Base-by-base conservation (phyloP, 768 basidiomycete species). In the Leccinellum albellum region DNA sequence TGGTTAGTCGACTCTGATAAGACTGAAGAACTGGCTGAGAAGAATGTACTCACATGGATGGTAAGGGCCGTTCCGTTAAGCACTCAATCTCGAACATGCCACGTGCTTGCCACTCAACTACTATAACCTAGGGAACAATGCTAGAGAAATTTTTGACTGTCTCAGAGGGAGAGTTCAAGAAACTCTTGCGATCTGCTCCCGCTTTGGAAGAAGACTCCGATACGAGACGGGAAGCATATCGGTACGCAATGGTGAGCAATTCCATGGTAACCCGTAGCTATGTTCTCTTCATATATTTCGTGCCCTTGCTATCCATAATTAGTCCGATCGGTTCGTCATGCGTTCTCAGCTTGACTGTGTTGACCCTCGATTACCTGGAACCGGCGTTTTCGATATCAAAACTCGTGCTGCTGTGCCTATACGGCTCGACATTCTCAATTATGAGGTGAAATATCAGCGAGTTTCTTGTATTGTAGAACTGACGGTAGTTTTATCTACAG, bases 301-400 rank as follows among this genome's bases (percentile, higher is more conserved):
- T 45, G 24, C 7, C 6, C 21, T 46, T 4, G 0, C 6, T 29
- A 20, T 21, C 17, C 21, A 3, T 17, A 12, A 57, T 20, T 55
- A 79, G 81, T 75, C 73, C 7, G 61, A 71, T 5, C 68, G 69
- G 14, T 86, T 97, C 60, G 76, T 98, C 24, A 94, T 98, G 88
- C 89, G 96, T 14, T 96, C 95, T 0, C 96, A 99, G 69, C 80
- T 99, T 6, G 96, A 99, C 67, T 93, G 94, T 62, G 74, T 84
- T 1, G 91, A 98, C 65, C 63, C 73, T 13, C 80, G 89, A 44
- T 74, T 98, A 29, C 95, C 95, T 4, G 94, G 94, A 1, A 87
- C 86, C 0, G 94, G 93, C 28, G 86, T 95, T 1, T 99, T 99
- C 64, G 96, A 99, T 68, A 86, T 98, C 73, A 99, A 99, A 73